Base-by-base conservation (phyloP, 108 stramenopile species). In the Nitzschia sp. region DNA sequence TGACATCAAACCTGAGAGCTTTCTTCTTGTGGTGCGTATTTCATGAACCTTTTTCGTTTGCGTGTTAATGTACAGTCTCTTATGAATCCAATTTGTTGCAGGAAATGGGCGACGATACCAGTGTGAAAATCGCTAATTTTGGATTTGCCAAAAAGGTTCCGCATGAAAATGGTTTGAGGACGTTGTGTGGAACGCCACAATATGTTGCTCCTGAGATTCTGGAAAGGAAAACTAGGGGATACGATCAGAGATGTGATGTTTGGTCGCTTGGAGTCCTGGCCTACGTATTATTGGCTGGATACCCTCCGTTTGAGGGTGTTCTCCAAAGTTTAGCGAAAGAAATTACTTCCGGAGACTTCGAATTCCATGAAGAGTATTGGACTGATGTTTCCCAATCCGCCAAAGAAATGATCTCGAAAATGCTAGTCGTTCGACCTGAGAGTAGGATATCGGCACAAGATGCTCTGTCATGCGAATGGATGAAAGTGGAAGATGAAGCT, bases 261-360 rank as follows among this genome's bases (percentile, higher is more conserved):
- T 98, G 98, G 98, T 83, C 86, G 39, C 71, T 97, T 25, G 98
- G 98, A 11, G 98, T 98, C 11, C 94, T 98, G 51, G 75, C 83
- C 1, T 98, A 89, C 76, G 94, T 98, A 37, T 66, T 98, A 14
- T 62, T 98, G 10, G 96, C 91, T 15, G 96, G 96, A 9, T 97
- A 95, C 65, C 88, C 91, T 17, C 96, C 96, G 7, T 97, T 97
- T 66, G 91, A 87, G 40, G 86, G 92, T 6, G 75, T 83, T 25
- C 67, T 80, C 21, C 68, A 76, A 19, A 76, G 84, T 50, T 56
- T 97, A 22, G 80, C 82, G 10, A 51, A 59, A 17, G 69, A 72
- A 37, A 92, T 89, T 69, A 72, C 69, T 29, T 70, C 59, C 10
- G 84, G 81, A 22, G 41, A 78, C 9, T 88, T 83, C 60, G 69